phyloP scores from a whole-genome alignment of 345 rosid genomes.

The Populus davidiana region DNA sequence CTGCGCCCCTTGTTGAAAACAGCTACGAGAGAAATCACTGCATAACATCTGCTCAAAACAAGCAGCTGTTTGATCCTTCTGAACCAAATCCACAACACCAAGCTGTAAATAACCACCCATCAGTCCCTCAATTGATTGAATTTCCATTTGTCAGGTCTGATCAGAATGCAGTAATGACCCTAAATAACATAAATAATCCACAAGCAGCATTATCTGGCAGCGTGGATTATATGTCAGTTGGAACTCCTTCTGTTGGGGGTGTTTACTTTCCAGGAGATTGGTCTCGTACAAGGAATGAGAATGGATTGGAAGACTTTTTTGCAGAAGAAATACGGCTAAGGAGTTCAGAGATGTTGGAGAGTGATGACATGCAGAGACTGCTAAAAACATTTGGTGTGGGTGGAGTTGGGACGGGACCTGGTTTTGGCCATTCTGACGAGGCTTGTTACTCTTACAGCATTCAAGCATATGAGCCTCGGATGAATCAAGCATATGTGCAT shows the following conservation, averaged over 20 bases:
- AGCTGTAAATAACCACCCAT: constrained; percentile 32
- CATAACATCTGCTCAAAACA: constrained; percentile 26
- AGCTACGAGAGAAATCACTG: constrained; percentile 26
- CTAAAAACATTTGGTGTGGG: constrained; percentile 51
- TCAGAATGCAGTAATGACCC: constrained; percentile 34
- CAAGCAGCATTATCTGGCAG: constrained; percentile 39
- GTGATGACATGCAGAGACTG: constrained; percentile 87
- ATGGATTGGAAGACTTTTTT: constrained; percentile 56
- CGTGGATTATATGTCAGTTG: constrained; percentile 46
- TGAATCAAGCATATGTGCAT: constrained; percentile 32
- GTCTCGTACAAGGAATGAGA: constrained; percentile 45
- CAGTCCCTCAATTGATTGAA: constrained; percentile 49
- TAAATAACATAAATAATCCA: constrained; percentile 36
- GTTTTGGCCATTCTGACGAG: constrained; percentile 52
- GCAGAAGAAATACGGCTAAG: constrained; percentile 68
- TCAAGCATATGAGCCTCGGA: constrained; percentile 48
- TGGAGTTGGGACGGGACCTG: constrained; percentile 46
- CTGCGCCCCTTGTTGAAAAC: constrained; percentile 21
- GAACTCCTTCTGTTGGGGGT: constrained; percentile 34
- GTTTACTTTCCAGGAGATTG: constrained; percentile 61
- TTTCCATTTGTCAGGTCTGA: constrained; percentile 54
- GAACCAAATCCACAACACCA: constrained; percentile 41
- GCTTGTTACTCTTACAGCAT: constrained; percentile 51
- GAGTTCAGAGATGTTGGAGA: constrained; percentile 85
- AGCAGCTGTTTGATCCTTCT: constrained; percentile 25